Conservation (phyloP, 495 filamentous ascomycete species). For the Trichocladium antarcticum region DNA sequence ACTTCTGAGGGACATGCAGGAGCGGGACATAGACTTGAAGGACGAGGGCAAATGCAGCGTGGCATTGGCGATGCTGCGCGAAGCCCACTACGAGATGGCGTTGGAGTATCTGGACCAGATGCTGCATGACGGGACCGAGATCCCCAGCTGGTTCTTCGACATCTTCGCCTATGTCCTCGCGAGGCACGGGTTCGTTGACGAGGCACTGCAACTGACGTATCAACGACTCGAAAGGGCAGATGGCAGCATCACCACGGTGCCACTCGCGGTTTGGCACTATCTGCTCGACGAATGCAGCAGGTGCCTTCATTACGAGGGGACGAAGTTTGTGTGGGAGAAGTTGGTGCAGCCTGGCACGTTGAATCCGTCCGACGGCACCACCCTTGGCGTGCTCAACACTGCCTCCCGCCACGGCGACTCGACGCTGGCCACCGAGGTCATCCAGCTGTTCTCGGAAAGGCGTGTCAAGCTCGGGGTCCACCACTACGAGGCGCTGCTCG, state of each 20-base stretch:
- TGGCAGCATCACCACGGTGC: constrained; percentile 33
- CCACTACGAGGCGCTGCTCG: constrained; percentile 69
- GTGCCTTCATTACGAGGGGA: constrained; percentile 28
- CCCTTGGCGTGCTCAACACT: constrained; percentile 53
- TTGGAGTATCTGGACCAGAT: constrained; percentile 61
- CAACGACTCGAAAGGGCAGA: constrained; percentile 39
- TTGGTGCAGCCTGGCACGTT: constrained; percentile 54
- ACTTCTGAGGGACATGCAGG: constrained; percentile 58
- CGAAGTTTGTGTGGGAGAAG: constrained; percentile 45
- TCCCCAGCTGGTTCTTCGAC: constrained; percentile 65
- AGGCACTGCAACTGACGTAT: constrained; percentile 55
- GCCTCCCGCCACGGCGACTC: constrained; percentile 56
- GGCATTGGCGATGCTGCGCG: constrained; percentile 61
- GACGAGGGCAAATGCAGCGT: constrained; percentile 56
- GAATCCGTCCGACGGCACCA: constrained; percentile 53
- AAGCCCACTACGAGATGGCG: constrained; percentile 72
- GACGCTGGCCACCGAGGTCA: constrained; percentile 53
- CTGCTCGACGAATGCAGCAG: constrained; percentile 58
- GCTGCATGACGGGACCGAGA: constrained; percentile 41
- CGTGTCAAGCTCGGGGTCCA: constrained; percentile 42
- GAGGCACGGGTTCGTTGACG: constrained; percentile 60
- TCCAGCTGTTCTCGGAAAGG: constrained; percentile 46
- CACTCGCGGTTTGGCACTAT: constrained; percentile 48
- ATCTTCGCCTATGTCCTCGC: constrained; percentile 60
- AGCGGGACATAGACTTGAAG: constrained; percentile 56